These are phyloP conservation scores for Tetracladium setigerum DNA, from an alignment of 495 filamentous ascomycete species.

Conservation along the genomic window DNA sequence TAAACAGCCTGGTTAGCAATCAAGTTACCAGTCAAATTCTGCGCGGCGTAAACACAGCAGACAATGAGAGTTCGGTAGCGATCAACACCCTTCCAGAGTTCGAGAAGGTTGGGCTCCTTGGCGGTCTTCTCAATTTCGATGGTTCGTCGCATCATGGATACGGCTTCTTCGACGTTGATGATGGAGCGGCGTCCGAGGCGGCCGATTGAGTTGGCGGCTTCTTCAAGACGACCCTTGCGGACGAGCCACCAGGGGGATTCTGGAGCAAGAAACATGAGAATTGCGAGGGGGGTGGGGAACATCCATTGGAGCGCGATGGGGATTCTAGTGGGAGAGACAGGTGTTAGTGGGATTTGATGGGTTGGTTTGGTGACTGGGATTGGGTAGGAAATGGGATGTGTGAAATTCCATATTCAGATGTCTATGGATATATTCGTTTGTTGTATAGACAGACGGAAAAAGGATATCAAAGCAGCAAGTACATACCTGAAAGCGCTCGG, in stretches of 20 bases:
- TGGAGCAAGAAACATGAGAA: conserved; percentile 34
- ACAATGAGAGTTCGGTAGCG: conserved; percentile 48
- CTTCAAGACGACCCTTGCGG: conserved; percentile 44
- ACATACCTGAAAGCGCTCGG: conserved; percentile 9
- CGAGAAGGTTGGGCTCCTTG: conserved; percentile 39
- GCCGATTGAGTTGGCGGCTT: conserved; percentile 40
- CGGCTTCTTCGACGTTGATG: conserved; percentile 34
- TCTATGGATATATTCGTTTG: conserved; percentile 64
- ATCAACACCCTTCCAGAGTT: conserved; percentile 46
- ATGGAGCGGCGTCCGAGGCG: conserved; percentile 39
- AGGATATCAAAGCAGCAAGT: conserved; percentile 74
- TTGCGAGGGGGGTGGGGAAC: conserved; percentile 42
- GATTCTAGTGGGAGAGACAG: conserved; percentile 43
- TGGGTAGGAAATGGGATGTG: conserved; percentile 48
- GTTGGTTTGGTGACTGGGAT: conserved; percentile 42
- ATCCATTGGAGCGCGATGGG: conserved; percentile 50
- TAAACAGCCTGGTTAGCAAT: conserved; percentile 52
- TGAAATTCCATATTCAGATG: conserved; percentile 66
- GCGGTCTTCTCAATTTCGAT: conserved; percentile 52
- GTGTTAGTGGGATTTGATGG: conserved; percentile 24
- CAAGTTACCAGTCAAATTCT: conserved; percentile 42
- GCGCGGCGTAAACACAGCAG: conserved; percentile 38
- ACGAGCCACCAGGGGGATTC: conserved; percentile 48
- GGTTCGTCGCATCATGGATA: conserved; percentile 53
- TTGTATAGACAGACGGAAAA: conserved; percentile 64